These are phyloP conservation scores for Prinsepia uniflora DNA, from an alignment of 306 rosid species.

Conservation along the genomic window DNA sequence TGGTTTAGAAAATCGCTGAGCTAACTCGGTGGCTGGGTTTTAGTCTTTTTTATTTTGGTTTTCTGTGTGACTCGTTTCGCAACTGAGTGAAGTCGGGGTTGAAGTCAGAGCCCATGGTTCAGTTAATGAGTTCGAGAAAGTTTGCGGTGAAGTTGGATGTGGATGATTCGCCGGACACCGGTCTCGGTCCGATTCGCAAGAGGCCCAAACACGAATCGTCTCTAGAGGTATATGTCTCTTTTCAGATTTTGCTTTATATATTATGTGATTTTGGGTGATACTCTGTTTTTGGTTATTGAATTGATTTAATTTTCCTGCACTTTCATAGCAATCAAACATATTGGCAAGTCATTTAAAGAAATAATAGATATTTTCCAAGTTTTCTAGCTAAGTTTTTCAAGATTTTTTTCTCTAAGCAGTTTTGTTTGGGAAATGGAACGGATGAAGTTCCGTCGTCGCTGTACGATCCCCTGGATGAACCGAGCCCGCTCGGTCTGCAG, in stretches of 20 bases:
- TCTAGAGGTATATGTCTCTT: constrained; percentile 30
- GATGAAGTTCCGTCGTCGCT: constrained; percentile 35
- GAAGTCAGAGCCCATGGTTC: constrained; percentile 44
- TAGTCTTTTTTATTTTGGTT: too few species aligned
- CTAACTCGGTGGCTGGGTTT: constrained; percentile 13
- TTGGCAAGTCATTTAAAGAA: neutral
- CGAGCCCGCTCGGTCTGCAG: constrained; percentile 84
- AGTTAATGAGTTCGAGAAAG: constrained; percentile 47
- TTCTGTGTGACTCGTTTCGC: neutral
- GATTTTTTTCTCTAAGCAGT: neutral
- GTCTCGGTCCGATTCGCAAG: constrained; percentile 38
- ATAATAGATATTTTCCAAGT: neutral
- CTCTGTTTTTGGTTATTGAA: neutral
- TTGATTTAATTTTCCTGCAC: neutral
- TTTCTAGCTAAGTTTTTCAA: too few species aligned
- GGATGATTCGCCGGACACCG: constrained; percentile 35
- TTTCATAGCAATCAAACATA: neutral
- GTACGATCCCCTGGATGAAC: constrained; percentile 76
- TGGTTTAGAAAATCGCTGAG: neutral
- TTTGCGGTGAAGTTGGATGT: constrained; percentile 45
- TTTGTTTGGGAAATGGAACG: neutral
- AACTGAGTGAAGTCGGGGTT: neutral
- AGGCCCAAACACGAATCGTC: constrained; percentile 40
- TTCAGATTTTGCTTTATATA: neutral
- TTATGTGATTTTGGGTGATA: neutral